These are phyloP conservation scores for Tribonema minus DNA, from an alignment of 108 stramenopile genomes.

Conservation along the genomic window DNA sequence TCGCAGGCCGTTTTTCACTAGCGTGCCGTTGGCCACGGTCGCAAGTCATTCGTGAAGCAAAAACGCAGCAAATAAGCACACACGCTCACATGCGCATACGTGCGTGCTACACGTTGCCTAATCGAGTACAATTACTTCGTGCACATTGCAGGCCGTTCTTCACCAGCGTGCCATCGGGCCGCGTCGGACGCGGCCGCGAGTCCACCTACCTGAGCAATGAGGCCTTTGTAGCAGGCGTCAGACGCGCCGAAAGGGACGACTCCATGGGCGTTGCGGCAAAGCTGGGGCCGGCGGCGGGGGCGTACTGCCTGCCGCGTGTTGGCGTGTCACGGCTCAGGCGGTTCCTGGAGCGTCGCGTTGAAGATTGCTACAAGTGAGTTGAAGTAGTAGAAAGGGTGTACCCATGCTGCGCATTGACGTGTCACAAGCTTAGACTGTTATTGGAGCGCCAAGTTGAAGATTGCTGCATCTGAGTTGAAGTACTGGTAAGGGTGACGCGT, in stretches of 20 bases:
- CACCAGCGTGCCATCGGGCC: constrained; percentile 80
- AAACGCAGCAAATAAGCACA: too few species aligned
- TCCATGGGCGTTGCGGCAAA: constrained; percentile 14
- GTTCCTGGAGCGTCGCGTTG: constrained; percentile 79
- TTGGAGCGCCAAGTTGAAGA: too few species aligned
- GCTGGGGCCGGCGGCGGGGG: constrained; percentile 23
- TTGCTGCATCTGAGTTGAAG: too few species aligned
- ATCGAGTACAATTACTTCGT: too few species aligned
- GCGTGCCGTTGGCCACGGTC: constrained; percentile 76
- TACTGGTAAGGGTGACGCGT: too few species aligned
- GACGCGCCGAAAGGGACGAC: constrained; percentile 31
- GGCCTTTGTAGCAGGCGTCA: constrained; percentile 54
- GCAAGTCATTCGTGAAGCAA: too few species aligned
- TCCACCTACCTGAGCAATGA: constrained; percentile 68
- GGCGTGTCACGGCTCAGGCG: constrained; percentile 66
- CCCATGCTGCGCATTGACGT: too few species aligned
- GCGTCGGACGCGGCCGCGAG: constrained; percentile 65
- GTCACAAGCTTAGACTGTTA: too few species aligned
- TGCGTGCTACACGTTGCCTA: too few species aligned
- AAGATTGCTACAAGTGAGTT: constrained; percentile 79
- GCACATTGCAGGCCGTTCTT: too few species aligned
- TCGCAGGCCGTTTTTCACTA: constrained; percentile 81
- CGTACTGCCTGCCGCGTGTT: constrained; percentile 19
- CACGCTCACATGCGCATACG: too few species aligned
- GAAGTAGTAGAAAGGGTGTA: too few species aligned